Conservation (phyloP, 805 yeast genomes). For the Yarrowia sp. region DNA sequence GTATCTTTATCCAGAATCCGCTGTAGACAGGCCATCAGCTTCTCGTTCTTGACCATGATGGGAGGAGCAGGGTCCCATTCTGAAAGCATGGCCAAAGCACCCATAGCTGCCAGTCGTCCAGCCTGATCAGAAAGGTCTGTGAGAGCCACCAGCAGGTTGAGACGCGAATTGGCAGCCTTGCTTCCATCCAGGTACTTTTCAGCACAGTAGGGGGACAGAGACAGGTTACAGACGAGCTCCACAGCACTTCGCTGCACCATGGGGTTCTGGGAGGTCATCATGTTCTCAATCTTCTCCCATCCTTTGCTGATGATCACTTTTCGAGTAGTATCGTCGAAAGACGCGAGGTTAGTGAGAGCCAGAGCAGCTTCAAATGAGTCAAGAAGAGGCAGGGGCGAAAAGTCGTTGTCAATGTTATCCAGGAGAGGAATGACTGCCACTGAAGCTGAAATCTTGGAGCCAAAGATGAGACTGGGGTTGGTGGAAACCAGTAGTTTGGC, state of each 20-base stretch:
- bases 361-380: constrained; percentile 62
- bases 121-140: constrained; percentile 49
- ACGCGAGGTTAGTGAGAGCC: constrained; percentile 72
- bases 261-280: constrained; percentile 56
- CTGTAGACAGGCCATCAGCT: constrained; percentile 45
- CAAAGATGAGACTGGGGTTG: constrained; percentile 50
- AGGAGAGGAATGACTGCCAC: constrained; percentile 49
- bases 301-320: constrained; percentile 52
- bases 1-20: constrained; percentile 43
- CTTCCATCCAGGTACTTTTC: constrained; percentile 50
- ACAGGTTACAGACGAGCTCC: constrained; percentile 69
- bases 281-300: constrained; percentile 57
- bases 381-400: constrained; percentile 46
- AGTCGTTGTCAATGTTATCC: constrained; percentile 45
- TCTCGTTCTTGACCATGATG: constrained; percentile 45
- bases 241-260: constrained; percentile 64
- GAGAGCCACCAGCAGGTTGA: constrained; percentile 49
- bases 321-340: constrained; percentile 54
- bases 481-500: constrained; percentile 50
- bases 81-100: constrained; percentile 52
- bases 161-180: constrained; percentile 44
- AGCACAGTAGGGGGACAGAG: constrained; percentile 52
- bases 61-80: constrained; percentile 51
- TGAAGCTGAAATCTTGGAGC: constrained; percentile 47
- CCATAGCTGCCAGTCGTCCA: constrained; percentile 52